phyloP scores from a whole-genome alignment of 805 yeast species.

The Ogataea degrootiae region DNA sequence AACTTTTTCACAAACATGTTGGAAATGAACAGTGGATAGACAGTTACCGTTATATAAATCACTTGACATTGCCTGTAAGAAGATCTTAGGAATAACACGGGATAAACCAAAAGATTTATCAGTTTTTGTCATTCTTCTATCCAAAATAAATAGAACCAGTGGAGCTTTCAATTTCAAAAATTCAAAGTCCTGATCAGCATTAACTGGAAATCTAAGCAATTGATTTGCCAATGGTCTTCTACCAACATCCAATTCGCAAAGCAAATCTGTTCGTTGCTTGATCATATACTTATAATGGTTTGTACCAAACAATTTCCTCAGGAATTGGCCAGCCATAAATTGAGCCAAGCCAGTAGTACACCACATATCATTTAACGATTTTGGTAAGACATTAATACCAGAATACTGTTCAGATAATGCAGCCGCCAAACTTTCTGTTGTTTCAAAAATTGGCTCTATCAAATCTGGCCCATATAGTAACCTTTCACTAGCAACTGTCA shows the following conservation, averaged over 20 bases:
- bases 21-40: conserved; percentile 79
- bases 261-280: conserved; percentile 55
- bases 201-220: conserved; percentile 58
- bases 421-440: conserved; percentile 63
- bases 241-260: conserved; percentile 72
- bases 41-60: conserved; percentile 74
- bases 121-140: conserved; percentile 91
- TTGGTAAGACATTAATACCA: conserved; percentile 85
- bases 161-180: conserved; percentile 83
- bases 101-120: conserved; percentile 91
- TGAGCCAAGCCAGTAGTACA: conserved; percentile 79
- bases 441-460: conserved; percentile 72
- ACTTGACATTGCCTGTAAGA: conserved; percentile 93
- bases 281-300: conserved; percentile 77
- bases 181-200: conserved; percentile 49
- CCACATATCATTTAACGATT: conserved; percentile 79
- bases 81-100: conserved; percentile 85
- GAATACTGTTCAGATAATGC: conserved; percentile 88
- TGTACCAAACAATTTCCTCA: conserved; percentile 68
- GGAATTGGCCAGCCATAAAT: conserved; percentile 74
- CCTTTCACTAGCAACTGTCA: conserved; percentile 55
- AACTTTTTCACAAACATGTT: conserved; percentile 91
- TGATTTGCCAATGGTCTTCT: conserved; percentile 79
- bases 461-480: conserved; percentile 66
- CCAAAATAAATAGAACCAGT: conserved; percentile 74